Evolutionary conservation across 495 filamentous ascomycete genomes (phyloP), one percentile per base, ranked within the genome.

Genomic region (Trichocladium uniseriatum): DNA sequence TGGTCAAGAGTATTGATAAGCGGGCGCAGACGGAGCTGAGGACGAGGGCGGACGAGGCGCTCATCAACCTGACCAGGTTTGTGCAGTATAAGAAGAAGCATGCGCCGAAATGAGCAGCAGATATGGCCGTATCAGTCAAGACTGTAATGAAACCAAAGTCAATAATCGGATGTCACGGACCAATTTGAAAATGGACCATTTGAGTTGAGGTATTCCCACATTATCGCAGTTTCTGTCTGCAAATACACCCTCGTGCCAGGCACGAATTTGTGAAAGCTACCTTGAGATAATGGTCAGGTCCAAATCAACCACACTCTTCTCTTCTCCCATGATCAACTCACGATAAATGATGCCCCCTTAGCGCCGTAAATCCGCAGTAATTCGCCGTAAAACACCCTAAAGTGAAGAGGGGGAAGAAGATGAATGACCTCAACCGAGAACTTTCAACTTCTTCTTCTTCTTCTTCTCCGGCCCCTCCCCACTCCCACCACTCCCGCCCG

Each of bases 381-480:
- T 32, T n/a, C 35, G 11, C 15, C 24, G 45, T 29, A 29, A 18
- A 18, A 40, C 11, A 4, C 11, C 34, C 4, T 27, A 46, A 36
- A 14, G 43, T 35, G 15, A 34, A 40, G 22, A 34, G 37, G 21
- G 8, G 15, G 31, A 24, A 20, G 14, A 22, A 13, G n/a, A 22
- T 39, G 27, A 35, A 32, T 2, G n/a, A 31, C 20, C 11, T 70
- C 61, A 75, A 22, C 72, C 72, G 35, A 75, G 74, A 0, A 71
- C 71, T 69, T 75, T 71, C n/a, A 87, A 76, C 75, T 95, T 94
- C 77, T 87, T 75, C 71, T 89, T 91, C 73, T 92, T 91, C 78
- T 94, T 96, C 77, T 94, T 94, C 62, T 86, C 87, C 60, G 79
- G 79, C 51, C 79, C 80, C 2, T 63, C 74, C 15, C 67, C 72